Conservation (phyloP, 441 rosid genomes). For the Pelargonium citronellum region DNA sequence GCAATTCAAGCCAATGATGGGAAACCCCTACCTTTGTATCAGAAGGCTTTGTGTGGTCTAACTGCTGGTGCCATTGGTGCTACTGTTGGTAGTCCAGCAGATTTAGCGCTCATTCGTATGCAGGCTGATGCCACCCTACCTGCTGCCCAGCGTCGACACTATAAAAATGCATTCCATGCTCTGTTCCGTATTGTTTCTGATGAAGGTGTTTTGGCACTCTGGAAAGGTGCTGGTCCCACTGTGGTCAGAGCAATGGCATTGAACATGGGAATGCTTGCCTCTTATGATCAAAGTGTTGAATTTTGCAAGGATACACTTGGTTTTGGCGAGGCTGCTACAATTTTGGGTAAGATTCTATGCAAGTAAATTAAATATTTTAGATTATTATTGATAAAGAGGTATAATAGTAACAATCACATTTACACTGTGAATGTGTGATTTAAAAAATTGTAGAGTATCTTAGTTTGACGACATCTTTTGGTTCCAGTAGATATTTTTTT, state of each 20-base stretch:
- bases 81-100: slow-evolving; percentile 81
- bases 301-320: slow-evolving; percentile 71
- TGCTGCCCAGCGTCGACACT: slow-evolving; percentile 79
- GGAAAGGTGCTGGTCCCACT: slow-evolving; percentile 99
- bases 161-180: slow-evolving; percentile 86
- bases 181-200: slow-evolving; percentile 69
- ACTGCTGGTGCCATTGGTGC: slow-evolving; percentile 99
- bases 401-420: too few species aligned
- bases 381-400: too few species aligned
- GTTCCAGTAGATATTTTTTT: too few species aligned
- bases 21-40: slow-evolving; percentile 89
- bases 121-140: slow-evolving; percentile 96
- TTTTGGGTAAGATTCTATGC: slow-evolving; percentile 46
- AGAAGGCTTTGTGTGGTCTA: slow-evolving; percentile 93
- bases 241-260: slow-evolving; percentile 96
- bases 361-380: too few species aligned
- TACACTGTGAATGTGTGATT: too few species aligned
- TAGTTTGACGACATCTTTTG: too few species aligned
- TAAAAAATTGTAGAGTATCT: too few species aligned
- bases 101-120: slow-evolving; percentile 95
- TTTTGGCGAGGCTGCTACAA: slow-evolving; percentile 66
- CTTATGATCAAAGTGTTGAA: slow-evolving; percentile 91
- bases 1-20: slow-evolving; percentile 88
- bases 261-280: slow-evolving; percentile 99
- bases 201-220: slow-evolving; percentile 89